phyloP scores from a whole-genome alignment of 2,329 filamentous ascomycete species.

The Fusarium sp. region DNA sequence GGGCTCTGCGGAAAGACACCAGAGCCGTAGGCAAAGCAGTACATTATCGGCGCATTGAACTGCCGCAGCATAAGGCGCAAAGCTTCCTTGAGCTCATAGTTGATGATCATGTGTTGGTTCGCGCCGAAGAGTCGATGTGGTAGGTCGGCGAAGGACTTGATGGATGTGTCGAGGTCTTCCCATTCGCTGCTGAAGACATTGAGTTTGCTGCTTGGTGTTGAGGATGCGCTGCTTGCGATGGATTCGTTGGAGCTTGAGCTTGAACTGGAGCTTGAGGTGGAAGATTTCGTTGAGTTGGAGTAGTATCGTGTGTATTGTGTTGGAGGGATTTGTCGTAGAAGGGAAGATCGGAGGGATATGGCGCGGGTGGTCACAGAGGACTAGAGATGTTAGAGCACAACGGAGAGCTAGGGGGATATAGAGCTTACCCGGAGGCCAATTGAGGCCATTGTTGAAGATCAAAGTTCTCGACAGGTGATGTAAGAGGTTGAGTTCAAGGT shows the following conservation, averaged over 20 bases:
- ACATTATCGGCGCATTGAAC: slow-evolving; percentile 92
- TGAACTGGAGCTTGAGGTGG: background rate
- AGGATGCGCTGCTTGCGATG: background rate
- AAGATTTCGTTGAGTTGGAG: slow-evolving; percentile 28
- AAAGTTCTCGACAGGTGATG: background rate
- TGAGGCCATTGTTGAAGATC: slow-evolving; percentile 30
- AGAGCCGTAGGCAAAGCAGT: slow-evolving; percentile 97
- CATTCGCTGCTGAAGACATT: slow-evolving; percentile 55
- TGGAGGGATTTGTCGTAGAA: slow-evolving; percentile 14
- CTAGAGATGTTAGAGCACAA: slow-evolving; percentile 20
- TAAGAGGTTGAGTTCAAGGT: background rate
- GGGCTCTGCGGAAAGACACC: slow-evolving; percentile 89
- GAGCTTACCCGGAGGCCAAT: slow-evolving; percentile 41
- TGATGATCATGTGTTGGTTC: slow-evolving; percentile 96
- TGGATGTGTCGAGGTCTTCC: slow-evolving; percentile 56
- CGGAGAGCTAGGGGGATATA: background rate
- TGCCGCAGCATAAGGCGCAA: slow-evolving; percentile 88
- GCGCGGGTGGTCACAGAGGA: slow-evolving; percentile 37
- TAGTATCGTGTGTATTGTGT: slow-evolving; percentile 34
- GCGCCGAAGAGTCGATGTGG: slow-evolving; percentile 77
- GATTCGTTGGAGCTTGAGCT: background rate
- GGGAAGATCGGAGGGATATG: slow-evolving; percentile 34
- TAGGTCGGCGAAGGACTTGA: slow-evolving; percentile 57
- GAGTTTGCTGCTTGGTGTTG: slow-evolving; percentile 40
- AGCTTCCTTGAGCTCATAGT: slow-evolving; percentile 93